Conservation (phyloP, 768 basidiomycete genomes). For the Leucocoprinus leucothites region DNA sequence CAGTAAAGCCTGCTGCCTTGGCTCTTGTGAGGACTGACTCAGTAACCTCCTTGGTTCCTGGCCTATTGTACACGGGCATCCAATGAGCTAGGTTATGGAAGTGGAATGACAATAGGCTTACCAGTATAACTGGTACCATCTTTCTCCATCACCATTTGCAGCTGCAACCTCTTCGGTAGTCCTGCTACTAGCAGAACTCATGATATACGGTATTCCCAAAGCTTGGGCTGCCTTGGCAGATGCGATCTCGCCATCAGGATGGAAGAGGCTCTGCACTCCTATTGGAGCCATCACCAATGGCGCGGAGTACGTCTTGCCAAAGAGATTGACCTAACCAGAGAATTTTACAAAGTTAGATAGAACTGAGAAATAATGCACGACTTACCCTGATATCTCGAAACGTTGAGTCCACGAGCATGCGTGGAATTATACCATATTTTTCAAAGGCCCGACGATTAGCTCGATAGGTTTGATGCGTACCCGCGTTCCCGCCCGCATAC, state of each 20-base stretch:
- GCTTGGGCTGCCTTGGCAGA: conserved; percentile 61
- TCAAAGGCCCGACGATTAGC: conserved; percentile 65
- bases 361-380: neutral
- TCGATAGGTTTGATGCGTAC: conserved; percentile 60
- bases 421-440: conserved; percentile 74
- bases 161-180: conserved; percentile 76
- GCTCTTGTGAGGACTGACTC: conserved; percentile 64
- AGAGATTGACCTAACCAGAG: conserved; percentile 57
- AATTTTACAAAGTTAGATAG: neutral
- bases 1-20: conserved; percentile 61
- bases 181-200: conserved; percentile 72
- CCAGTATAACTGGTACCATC: conserved; percentile 88
- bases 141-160: conserved; percentile 62
- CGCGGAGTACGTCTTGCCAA: conserved; percentile 58
- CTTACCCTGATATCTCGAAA: conserved; percentile 57
- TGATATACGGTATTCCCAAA: conserved; percentile 63
- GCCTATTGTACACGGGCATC: neutral
- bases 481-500: conserved; percentile 79
- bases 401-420: conserved; percentile 67
- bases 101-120: conserved; percentile 21
- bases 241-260: conserved; percentile 69
- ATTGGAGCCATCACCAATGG: conserved; percentile 72
- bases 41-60: conserved; percentile 60
- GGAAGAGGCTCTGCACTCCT: conserved; percentile 75
- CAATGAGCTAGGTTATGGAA: too few species aligned